Evolutionary conservation across 306 rosid species (phyloP).

Genomic region (Hippophae gyantsensis): DNA sequence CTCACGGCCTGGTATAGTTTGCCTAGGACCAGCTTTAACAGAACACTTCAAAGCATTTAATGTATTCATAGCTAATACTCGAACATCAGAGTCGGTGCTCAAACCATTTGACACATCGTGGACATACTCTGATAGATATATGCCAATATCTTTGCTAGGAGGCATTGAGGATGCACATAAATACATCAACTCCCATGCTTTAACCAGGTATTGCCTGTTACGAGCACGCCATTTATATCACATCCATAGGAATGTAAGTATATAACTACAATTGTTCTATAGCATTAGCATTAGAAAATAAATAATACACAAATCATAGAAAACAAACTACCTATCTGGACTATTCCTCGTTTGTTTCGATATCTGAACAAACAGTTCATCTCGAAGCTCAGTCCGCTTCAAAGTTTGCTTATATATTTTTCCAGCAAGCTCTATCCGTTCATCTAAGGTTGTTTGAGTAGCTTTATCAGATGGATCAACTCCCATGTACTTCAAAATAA

Average conservation of each 20-base stretch:
- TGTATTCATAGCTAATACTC: slow-evolving; percentile 57
- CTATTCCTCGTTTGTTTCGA: slow-evolving; percentile 89
- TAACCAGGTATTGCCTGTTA: slow-evolving; percentile 65
- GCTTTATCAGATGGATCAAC: slow-evolving; percentile 69
- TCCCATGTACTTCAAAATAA: slow-evolving; percentile 84
- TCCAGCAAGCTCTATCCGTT: slow-evolving; percentile 67
- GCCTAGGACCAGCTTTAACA: slow-evolving; percentile 92
- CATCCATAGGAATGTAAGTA: slow-evolving; percentile 8
- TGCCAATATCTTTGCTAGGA: slow-evolving; percentile 84
- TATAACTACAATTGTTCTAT: slow-evolving; percentile 5
- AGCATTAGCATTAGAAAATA: slow-evolving; percentile 11
- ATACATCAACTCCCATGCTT: slow-evolving; percentile 94
- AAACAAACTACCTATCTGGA: slow-evolving; percentile 57
- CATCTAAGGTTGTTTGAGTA: slow-evolving; percentile 59
- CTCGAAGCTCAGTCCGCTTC: slow-evolving; percentile 87
- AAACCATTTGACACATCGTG: slow-evolving; percentile 60
- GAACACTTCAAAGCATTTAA: slow-evolving; percentile 80
- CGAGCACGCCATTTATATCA: slow-evolving; percentile 12
- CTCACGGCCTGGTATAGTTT: slow-evolving; percentile 73
- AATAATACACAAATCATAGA: slow-evolving; percentile 1
- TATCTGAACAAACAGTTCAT: slow-evolving; percentile 84
- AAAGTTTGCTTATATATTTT: slow-evolving; percentile 83
- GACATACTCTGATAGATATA: slow-evolving; percentile 76
- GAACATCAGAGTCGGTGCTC: slow-evolving; percentile 64
- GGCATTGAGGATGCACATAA: slow-evolving; percentile 90